Base-by-base conservation (phyloP, 2,329 filamentous ascomycete genomes). In the Ascochyta pisi region DNA sequence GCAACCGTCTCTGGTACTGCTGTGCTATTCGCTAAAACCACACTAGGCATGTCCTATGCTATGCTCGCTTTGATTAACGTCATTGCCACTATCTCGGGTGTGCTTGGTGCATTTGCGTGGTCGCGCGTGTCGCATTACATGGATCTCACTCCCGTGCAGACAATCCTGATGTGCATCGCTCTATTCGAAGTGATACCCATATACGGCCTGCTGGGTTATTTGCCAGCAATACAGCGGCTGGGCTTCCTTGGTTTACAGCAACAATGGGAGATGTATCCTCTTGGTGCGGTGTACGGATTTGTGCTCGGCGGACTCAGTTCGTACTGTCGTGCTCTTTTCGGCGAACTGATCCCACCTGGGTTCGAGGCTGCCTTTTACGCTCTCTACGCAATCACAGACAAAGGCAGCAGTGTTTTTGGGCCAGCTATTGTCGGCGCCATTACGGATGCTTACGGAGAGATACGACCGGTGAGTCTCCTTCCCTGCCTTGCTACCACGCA, bases 321-420 rank as follows among this genome's bases (percentile, higher is more conserved):
- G 23, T 97, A 98, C 76, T 98, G 95, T 72, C 89, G 95, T 38
- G 93, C 91, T 58, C 82, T 99, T 4, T 99, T 91, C 71, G 93
- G 92, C 35, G 93, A 98, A 75, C 83, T 99, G 53, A 96, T 99
- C 51, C 95, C 95, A 1, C 91, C 92, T 0, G 95, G 95, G 4
- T 96, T 90, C 27, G 95, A 99, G 77, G 93, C 95, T 0, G 93
- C 94, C 0, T 99, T 99, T 72, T 99, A 96, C 73, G 93, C 94
- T 0, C 82, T 99, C 1, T 99, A 98, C 72, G 95, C 95, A 33
- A 97, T 98, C 61, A 98, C 95, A 1, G 95, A 99, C 75, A 99
- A 99, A 76, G 93, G 94, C 1, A 95, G 90, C 22, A 96, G 91
- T 71, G 83, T 98, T 2, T 97, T 99, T 75, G 95, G 95, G 0